Evolutionary conservation across 108 stramenopile genomes (phyloP), one percentile per base, ranked within the genome.

Genomic region (Cyclotella atomus): DNA sequence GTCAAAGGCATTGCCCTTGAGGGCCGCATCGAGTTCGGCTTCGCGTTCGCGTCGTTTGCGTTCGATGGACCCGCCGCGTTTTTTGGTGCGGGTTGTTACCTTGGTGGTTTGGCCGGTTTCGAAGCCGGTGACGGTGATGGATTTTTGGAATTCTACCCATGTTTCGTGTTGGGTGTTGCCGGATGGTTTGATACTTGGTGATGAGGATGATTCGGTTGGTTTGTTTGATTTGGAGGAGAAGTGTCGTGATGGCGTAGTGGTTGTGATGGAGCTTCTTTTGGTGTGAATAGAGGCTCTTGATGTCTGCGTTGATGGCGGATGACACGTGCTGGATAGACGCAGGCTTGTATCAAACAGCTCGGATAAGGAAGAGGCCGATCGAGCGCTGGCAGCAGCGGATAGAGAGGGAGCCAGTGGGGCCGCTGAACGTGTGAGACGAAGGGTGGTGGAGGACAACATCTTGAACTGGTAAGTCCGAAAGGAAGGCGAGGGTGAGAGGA

Each of bases 81-180:
- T 65, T 29, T 49, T 65, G 52, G 89, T 91, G 52, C 84, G 74
- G 15, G 45, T 57, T 12, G 36, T 59, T 14, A 68, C 57, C 3
- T 65, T 83, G 6, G 70, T 79, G 0, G 83, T 87, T 73, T 94
- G 93, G 34, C 93, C 93, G 2, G 93, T 94, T 75, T 94, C 86
- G 54, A 94, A 91, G 30, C 93, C 93, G 14, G 87, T 70, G 3
- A 94, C 90, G 17, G 84, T 33, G 65, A 94, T 94, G 65, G 90
- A 90, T 61, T 85, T 82, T 73, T 94, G 93, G 56, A 94, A 94
- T 68, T 91, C 79, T 28, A 94, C 89, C 93, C 93, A 94, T 65
- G 88, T 80, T 62, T 87, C 78, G 59, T 91, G 93, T 60, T 90
- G 89, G 8, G 28, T 46, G 38, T 61, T 71, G n/a, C 79, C 68